phyloP scores from a whole-genome alignment of 176 grass and related monocot genomes.

The Poa annua region DNA sequence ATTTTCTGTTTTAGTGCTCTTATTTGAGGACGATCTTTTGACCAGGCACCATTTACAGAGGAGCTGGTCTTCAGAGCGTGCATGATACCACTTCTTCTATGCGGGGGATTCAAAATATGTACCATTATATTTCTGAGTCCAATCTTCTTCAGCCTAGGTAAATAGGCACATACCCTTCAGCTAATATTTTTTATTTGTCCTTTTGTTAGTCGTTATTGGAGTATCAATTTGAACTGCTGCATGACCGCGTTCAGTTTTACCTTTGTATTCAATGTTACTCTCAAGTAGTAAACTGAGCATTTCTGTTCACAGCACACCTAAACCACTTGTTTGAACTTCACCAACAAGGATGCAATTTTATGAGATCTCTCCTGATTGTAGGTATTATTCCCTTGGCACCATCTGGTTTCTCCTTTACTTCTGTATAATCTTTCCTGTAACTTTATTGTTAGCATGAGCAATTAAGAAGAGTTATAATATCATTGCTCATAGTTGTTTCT shows the following conservation, averaged over 20 bases:
- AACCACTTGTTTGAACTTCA: slow-evolving; percentile 87
- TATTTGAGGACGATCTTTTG: slow-evolving; percentile 45
- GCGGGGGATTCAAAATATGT: slow-evolving; percentile 76
- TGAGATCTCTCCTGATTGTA: slow-evolving; percentile 82
- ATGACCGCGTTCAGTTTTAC: neutral
- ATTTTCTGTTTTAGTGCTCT: slow-evolving; percentile 30
- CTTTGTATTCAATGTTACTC: neutral
- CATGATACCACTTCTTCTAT: slow-evolving; percentile 95
- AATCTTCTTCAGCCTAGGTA: slow-evolving; percentile 99
- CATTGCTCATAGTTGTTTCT: neutral
- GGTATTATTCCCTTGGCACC: slow-evolving; percentile 61
- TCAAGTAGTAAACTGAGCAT: slow-evolving; percentile 28
- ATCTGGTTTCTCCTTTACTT: slow-evolving; percentile 24
- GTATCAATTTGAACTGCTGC: slow-evolving; percentile 1
- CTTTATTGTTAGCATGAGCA: slow-evolving; percentile 2
- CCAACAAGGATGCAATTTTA: slow-evolving; percentile 69
- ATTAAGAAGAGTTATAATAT: slow-evolving; percentile 9
- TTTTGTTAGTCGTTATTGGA: neutral
- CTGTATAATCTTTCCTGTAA: neutral
- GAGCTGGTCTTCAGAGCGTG: slow-evolving; percentile 96
- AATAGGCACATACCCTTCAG: slow-evolving; percentile 30
- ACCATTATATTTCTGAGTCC: slow-evolving; percentile 85
- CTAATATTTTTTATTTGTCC: neutral
- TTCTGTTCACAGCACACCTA: slow-evolving; percentile 75
- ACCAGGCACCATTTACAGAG: slow-evolving; percentile 90